These are phyloP conservation scores for Excoecaria agallocha DNA, from an alignment of 345 rosid genomes.

Conservation along the genomic window DNA sequence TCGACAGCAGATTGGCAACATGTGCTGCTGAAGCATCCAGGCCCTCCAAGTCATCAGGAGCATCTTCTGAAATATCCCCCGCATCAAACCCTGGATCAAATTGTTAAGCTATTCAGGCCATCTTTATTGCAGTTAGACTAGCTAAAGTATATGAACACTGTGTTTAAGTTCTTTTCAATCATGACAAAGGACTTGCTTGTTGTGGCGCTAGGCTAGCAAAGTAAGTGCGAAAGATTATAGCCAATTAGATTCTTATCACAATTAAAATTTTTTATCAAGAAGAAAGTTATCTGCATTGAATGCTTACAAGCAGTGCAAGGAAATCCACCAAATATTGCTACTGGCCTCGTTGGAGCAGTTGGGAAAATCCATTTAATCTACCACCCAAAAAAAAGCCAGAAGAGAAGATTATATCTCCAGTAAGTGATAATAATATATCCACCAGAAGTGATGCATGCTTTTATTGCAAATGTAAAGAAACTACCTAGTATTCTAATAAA, in stretches of 20 bases:
- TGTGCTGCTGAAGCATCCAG: constrained; percentile 22
- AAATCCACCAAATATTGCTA: constrained; percentile 23
- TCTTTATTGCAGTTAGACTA: constrained; percentile 3
- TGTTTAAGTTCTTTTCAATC: not conserved
- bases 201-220: constrained; percentile 1
- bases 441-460: constrained; percentile 5
- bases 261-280: not conserved
- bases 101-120: not conserved
- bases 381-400: constrained; percentile 14
- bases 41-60: constrained; percentile 22
- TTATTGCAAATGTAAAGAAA: constrained; percentile 11
- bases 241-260: not conserved
- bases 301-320: constrained; percentile 26
- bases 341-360: constrained; percentile 26
- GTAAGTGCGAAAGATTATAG: not conserved
- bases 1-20: constrained; percentile 21
- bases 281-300: not conserved
- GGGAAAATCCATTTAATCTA: constrained; percentile 26
- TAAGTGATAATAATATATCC: not conserved
- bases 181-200: not conserved
- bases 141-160: not conserved
- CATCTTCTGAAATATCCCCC: constrained; percentile 21
- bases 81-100: constrained; percentile 17
- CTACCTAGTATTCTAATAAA: not conserved
- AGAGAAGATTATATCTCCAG: not conserved